phyloP scores from a whole-genome alignment of 345 rosid species.

The Brassica carinata region DNA sequence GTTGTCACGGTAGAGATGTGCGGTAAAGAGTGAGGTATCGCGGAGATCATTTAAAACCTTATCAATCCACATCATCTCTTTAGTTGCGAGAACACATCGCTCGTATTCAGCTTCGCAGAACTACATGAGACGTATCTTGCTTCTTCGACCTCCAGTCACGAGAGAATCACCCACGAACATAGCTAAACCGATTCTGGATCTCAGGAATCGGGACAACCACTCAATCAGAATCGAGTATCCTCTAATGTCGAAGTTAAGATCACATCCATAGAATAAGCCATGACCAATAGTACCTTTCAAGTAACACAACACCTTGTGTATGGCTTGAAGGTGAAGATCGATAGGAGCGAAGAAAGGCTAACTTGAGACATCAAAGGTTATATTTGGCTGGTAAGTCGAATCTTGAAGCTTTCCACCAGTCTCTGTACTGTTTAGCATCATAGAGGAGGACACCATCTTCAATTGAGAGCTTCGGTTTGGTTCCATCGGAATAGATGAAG shows the following conservation, averaged over 20 bases:
- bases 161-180: too few species aligned
- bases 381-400: neutral
- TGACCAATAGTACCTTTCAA: neutral
- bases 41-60: neutral
- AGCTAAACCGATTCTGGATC: too few species aligned
- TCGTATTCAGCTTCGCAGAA: too few species aligned
- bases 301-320: neutral
- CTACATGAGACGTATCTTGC: too few species aligned
- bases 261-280: neutral
- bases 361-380: neutral
- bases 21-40: neutral
- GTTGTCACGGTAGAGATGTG: neutral
- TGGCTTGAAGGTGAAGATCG: neutral
- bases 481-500: neutral
- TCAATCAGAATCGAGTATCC: neutral
- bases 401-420: neutral
- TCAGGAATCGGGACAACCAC: neutral
- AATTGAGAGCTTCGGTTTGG: neutral
- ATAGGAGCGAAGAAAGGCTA: too few species aligned
- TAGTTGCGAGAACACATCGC: neutral
- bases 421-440: neutral
- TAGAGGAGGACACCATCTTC: neutral
- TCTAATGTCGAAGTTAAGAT: too few species aligned
- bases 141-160: neutral
- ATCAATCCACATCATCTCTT: neutral